Evolutionary conservation across 805 yeast genomes (phyloP).

Genomic region (Blastobotrys peoriensis): DNA sequence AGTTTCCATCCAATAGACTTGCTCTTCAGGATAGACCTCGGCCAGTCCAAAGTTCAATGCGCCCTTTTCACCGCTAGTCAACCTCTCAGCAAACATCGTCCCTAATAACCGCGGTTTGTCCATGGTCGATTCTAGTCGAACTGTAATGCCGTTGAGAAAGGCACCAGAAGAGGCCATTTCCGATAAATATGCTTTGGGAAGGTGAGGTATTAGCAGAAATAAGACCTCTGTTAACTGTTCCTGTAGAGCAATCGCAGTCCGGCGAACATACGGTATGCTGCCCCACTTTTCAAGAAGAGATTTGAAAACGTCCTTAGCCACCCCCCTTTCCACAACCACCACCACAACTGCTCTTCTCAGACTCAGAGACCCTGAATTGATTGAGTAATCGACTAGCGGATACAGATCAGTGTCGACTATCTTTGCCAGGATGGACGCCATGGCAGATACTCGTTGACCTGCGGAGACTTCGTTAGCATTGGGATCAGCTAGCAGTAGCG

Average conservation of each 20-base stretch:
- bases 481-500: not conserved
- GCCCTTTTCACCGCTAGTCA: conserved; percentile 21
- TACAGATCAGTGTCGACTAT: too few relatives aligned
- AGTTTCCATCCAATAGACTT: conserved; percentile 8
- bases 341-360: conserved; percentile 21
- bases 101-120: conserved; percentile 20
- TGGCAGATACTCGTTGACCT: conserved; percentile 6
- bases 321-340: conserved; percentile 5
- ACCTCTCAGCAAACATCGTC: conserved; percentile 18
- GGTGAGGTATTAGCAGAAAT: conserved; percentile 25
- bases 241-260: conserved; percentile 40
- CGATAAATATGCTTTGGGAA: conserved; percentile 2
- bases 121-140: conserved; percentile 13
- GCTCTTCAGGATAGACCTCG: conserved; percentile 9
- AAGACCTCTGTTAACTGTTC: conserved; percentile 44
- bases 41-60: conserved; percentile 25
- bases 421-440: conserved; percentile 17
- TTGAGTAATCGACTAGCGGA: conserved; percentile 8
- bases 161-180: conserved; percentile 13
- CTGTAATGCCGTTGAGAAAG: conserved; percentile 19
- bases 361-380: not conserved
- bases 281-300: conserved; percentile 33
- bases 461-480: conserved; percentile 9
- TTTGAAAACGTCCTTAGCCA: conserved; percentile 13
- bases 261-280: conserved; percentile 32